These are phyloP conservation scores for Omphalotus guepiniiformis DNA, from an alignment of 768 basidiomycete species.

Conservation along the genomic window DNA sequence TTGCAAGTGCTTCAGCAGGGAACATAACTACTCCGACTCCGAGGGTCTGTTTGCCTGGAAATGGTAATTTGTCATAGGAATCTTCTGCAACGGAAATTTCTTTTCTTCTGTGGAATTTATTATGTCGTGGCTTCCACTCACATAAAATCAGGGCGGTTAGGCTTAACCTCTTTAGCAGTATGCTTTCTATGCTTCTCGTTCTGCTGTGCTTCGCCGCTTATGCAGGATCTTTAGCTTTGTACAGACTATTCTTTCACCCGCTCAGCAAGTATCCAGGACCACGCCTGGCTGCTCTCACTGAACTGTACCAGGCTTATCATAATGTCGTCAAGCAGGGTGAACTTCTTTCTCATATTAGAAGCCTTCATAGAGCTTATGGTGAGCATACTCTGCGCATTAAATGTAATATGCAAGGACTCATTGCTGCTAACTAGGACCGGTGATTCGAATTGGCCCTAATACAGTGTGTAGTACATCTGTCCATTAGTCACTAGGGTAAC, in stretches of 20 bases:
- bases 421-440: conserved; percentile 23
- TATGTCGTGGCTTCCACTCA: too few species aligned
- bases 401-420: not conserved
- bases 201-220: too few species aligned
- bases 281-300: conserved; percentile 21
- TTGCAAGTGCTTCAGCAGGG: too few species aligned
- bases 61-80: too few species aligned
- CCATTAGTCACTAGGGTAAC: not conserved
- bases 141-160: too few species aligned
- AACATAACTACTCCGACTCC: too few species aligned
- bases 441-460: conserved; percentile 34
- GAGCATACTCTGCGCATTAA: not conserved
- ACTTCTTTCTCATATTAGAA: conserved; percentile 22
- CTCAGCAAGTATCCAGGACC: conserved; percentile 26
- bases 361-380: conserved; percentile 24
- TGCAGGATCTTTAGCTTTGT: conserved; percentile 1
- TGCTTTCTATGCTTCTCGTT: not conserved
- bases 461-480: conserved; percentile 20
- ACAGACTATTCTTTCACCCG: conserved; percentile 23
- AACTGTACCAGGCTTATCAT: conserved; percentile 24
- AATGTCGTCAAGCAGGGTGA: conserved; percentile 22
- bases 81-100: too few species aligned
- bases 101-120: too few species aligned
- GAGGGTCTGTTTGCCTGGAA: too few species aligned
- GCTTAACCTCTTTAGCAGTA: too few species aligned